phyloP scores from a whole-genome alignment of 768 basidiomycete species.

The Amanita jacksonii region DNA sequence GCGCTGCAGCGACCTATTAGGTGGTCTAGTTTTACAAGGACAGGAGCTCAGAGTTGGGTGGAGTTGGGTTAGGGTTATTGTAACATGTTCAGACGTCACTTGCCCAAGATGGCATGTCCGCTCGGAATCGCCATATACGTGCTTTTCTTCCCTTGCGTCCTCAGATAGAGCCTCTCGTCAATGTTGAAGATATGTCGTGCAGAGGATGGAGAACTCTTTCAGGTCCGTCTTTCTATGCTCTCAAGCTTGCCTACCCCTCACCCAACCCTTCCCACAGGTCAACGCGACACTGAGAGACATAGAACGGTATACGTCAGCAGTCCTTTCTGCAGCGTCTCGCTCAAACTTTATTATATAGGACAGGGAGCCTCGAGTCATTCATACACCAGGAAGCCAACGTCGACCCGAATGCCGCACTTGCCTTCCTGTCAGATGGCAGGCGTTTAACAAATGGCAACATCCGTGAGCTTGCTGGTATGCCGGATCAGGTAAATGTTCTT shows the following conservation, averaged over 20 bases:
- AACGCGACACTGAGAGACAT: conserved; percentile 67
- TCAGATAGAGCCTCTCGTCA: conserved; percentile 7
- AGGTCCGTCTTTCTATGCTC: conserved; percentile 26
- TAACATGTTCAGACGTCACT: neutral
- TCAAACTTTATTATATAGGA: conserved; percentile 32
- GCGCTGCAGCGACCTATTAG: too few relatives aligned
- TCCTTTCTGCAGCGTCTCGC: too few relatives aligned
- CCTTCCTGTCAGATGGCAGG: conserved; percentile 73
- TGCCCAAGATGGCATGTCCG: conserved; percentile 7
- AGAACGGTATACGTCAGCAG: conserved; percentile 49
- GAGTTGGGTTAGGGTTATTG: conserved; percentile 7
- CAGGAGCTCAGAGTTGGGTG: too few relatives aligned
- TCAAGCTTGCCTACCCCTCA: neutral
- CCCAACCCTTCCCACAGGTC: conserved; percentile 27
- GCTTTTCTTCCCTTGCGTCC: conserved; percentile 1
- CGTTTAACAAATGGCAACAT: conserved; percentile 63
- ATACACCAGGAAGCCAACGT: conserved; percentile 65
- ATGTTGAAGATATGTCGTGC: conserved; percentile 62
- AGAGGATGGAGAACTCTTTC: conserved; percentile 53
- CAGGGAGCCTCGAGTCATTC: conserved; percentile 60
- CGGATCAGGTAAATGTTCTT: conserved; percentile 55
- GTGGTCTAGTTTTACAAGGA: too few relatives aligned
- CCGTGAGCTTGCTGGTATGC: conserved; percentile 63
- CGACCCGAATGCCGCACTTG: conserved; percentile 58
- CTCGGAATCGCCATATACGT: neutral